Evolutionary conservation across 1,284 basidiomycete species (phyloP), one percentile per base, ranked within the genome.

Genomic region (Golubevia pallescens): DNA sequence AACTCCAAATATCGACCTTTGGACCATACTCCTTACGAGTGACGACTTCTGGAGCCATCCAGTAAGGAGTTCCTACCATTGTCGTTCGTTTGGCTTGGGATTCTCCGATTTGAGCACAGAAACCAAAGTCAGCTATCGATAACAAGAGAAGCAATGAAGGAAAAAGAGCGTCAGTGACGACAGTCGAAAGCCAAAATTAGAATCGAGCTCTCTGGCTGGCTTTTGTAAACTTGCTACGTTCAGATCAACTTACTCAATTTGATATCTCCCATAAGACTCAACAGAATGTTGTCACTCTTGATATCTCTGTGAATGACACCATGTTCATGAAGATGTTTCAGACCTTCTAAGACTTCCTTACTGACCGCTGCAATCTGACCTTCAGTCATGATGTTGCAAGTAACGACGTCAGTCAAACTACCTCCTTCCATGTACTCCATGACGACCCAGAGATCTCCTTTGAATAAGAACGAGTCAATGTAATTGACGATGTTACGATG

Each of bases 341-440:
- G 87, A 3, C 95, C 95, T 84, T 95, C 93, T 28, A 92, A 90
- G 1, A 93, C 94, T 88, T 97, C 95, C 80, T 92, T 88, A 60
- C 91, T 92, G 34, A 97, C 94, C 0, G 94, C 95, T 0, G 95
- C 94, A 74, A 98, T 98, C 87, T 97, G 95, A n/a, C 87, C 88
- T 71, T 90, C 89, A 0, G 93, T 95, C 95, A 98, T 97, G 82
- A 97, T 88, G 86, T 97, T 97, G 63, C 94, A 93, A 1, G 95
- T 97, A 73, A 98, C 95, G 67, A 99, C 94, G 81, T 98, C 96
- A 0, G 95, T 98, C 65, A 98, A 87, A 56, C 91, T 87, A 13
- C 89, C 89, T 57, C 95, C 95, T 87, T 98, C 95, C 96, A 99
- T 98, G 87, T 97, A 99, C 88, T 99, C 95, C 95, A 98, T 99